Base-by-base conservation (phyloP, 2,329 filamentous ascomycete species). In the Aspergillus sp. region DNA sequence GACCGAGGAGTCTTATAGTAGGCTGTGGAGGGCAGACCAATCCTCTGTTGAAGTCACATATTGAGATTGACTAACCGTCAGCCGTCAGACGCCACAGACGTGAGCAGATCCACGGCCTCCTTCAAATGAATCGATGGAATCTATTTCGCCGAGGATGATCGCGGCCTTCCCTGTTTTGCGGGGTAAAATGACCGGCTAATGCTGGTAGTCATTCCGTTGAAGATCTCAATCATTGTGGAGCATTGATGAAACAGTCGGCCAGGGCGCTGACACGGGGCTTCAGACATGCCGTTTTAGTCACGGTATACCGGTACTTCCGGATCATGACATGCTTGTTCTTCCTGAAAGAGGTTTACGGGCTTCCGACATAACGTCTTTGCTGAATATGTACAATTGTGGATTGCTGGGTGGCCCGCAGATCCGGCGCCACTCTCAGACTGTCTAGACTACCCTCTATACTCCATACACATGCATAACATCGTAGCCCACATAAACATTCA, bases 391-490 rank as follows among this genome's bases (percentile, higher is more conserved):
- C 32, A 36, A 36, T 36, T 17, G 32, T 14, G 32, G 16, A 36
- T 36, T n/a, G n/a, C 10, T 16, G 11, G 32, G 32, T 34, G 9
- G 11, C 32, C 32, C 32, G 32, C 13, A 13, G 11, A 34, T 34
- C 32, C 13, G 32, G 32, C 13, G 13, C 32, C 32, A 36, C 13
- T 36, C 32, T 17, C 16, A 4, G 16, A n/a, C 13, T 7, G 10
- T n/a, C 32, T 17, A 36, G 32, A 14, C 14, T 14, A 36, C 5
- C 11, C 11, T n/a, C 4, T 36, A 25, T 25, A 25, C 23, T 38
- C 45, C 34, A 47, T 47, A 45, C 45, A 43, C 20, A 49, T 5
- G 36, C 54, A 52, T 59, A 34, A 50, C 47, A 48, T 60, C 56
- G 50, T 49, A 47, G 48, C 11, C 21, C 5, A 19, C 7, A 25